Conservation (phyloP, 73 alveolate species). For the Stentor coeruleus region DNA sequence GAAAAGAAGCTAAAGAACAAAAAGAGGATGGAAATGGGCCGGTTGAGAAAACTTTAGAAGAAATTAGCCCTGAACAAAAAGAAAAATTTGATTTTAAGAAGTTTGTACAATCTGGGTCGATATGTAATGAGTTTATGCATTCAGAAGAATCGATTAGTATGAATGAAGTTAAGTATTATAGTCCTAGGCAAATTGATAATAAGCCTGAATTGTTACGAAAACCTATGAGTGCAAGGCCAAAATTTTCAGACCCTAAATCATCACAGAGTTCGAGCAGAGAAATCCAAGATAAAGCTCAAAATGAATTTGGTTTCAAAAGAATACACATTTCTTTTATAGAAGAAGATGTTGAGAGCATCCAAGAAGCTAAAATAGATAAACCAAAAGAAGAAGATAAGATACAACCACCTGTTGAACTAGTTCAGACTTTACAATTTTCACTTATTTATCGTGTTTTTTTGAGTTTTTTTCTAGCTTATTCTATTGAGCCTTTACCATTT, state of each 20-base stretch:
- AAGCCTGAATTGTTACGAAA: neutral
- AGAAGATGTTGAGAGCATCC: neutral
- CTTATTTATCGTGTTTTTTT: neutral
- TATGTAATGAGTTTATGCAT: neutral
- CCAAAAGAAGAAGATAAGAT: neutral
- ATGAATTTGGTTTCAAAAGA: neutral
- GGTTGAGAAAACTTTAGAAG: no score
- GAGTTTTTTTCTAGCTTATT: neutral
- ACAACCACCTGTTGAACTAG: neutral
- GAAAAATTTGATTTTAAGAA: neutral
- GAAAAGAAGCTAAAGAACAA: neutral
- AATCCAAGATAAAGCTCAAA: neutral
- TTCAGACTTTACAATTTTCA: no score
- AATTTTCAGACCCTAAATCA: neutral
- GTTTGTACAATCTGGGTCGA: neutral
- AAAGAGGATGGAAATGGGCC: neutral
- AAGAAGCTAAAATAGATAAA: neutral
- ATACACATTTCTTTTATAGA: neutral
- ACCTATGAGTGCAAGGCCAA: neutral
- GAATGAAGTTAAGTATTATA: neutral
- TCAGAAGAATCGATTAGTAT: neutral
- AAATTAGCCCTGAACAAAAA: no score
- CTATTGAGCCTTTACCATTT: neutral
- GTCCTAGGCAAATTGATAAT: neutral
- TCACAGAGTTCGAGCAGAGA: no score